Evolutionary conservation across 1,284 basidiomycete species (phyloP).

Genomic region (Leccinum variabile): DNA sequence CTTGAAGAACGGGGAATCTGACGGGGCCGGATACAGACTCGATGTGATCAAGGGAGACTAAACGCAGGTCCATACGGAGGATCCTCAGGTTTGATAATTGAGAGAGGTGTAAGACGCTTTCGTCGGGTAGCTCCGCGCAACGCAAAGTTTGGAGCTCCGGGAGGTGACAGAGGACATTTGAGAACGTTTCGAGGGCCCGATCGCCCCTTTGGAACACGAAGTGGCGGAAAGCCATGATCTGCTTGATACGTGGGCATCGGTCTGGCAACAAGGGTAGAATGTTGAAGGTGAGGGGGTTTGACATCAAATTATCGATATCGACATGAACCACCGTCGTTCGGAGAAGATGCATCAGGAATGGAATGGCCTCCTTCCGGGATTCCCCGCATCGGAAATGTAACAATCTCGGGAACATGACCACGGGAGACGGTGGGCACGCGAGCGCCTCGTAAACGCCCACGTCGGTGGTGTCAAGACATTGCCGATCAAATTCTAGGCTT

Average conservation of each 20-base stretch:
- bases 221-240: slow-evolving; percentile 33
- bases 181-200: slow-evolving; percentile 25
- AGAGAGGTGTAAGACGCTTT: slow-evolving; percentile 25
- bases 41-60: slow-evolving; percentile 25
- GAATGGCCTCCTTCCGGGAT: slow-evolving; percentile 24
- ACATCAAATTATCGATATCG: slow-evolving; percentile 34
- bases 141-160: slow-evolving; percentile 27
- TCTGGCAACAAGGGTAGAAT: slow-evolving; percentile 25
- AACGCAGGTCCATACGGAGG: slow-evolving; percentile 30
- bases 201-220: slow-evolving; percentile 31
- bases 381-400: slow-evolving; percentile 31
- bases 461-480: slow-evolving; percentile 28
- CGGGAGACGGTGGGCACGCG: slow-evolving; percentile 17
- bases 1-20: slow-evolving; percentile 25
- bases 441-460: slow-evolving; percentile 24
- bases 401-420: slow-evolving; percentile 25
- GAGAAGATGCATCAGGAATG: slow-evolving; percentile 25
- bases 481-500: slow-evolving; percentile 31
- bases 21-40: slow-evolving; percentile 15
- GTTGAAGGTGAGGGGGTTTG: slow-evolving; percentile 23
- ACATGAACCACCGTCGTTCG: slow-evolving; percentile 27
- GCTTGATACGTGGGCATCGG: slow-evolving; percentile 27
- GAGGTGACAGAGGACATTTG: slow-evolving; percentile 24
- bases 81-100: slow-evolving; percentile 24
- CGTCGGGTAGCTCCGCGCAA: slow-evolving; percentile 30